phyloP scores from a whole-genome alignment of 208 protist species.

The Strigomonas galati region DNA sequence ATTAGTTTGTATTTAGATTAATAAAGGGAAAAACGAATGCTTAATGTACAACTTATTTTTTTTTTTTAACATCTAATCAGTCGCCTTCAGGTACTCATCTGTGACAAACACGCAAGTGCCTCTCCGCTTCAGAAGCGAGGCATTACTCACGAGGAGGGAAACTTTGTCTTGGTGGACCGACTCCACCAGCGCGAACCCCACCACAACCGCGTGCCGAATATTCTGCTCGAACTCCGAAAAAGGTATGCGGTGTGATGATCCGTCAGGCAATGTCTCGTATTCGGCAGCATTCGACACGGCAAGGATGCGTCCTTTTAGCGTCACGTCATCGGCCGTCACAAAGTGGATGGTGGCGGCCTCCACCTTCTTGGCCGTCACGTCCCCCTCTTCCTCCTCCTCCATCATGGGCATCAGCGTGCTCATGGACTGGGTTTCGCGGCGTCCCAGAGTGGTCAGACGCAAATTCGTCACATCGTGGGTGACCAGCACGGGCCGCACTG shows the following conservation, averaged over 20 bases:
- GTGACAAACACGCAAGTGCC: slow-evolving; percentile 60
- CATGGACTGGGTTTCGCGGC: slow-evolving; percentile 31
- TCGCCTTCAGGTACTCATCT: slow-evolving; percentile 23
- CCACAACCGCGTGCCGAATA: slow-evolving; percentile 29
- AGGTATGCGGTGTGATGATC: slow-evolving; percentile 39
- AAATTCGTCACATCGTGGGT: slow-evolving; percentile 30
- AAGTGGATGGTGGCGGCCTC: slow-evolving; percentile 43
- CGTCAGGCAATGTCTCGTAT: slow-evolving; percentile 39
- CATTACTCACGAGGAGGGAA: slow-evolving; percentile 41
- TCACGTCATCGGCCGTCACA: slow-evolving; percentile 40
- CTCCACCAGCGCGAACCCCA: slow-evolving; percentile 65
- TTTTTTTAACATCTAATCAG: not conserved
- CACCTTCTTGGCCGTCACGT: slow-evolving; percentile 10
- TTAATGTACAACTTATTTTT: not conserved
- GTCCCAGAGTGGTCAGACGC: slow-evolving; percentile 44
- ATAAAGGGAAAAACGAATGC: no score
- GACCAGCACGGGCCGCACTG: slow-evolving; percentile 39
- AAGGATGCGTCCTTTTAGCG: slow-evolving; percentile 52
- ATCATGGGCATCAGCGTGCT: slow-evolving; percentile 67
- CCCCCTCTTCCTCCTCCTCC: slow-evolving; percentile 38
- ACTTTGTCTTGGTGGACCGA: slow-evolving; percentile 32
- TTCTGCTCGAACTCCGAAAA: slow-evolving; percentile 44
- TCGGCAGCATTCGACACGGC: slow-evolving; percentile 55
- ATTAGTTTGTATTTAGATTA: no score
- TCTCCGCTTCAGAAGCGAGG: slow-evolving; percentile 30